A percentile compares a stretch with the other conserved stretches of the same genome.
Evolutionary conservation across 139 green algal species (phyloP).

Genomic region (Micromonas commoda): DNA sequence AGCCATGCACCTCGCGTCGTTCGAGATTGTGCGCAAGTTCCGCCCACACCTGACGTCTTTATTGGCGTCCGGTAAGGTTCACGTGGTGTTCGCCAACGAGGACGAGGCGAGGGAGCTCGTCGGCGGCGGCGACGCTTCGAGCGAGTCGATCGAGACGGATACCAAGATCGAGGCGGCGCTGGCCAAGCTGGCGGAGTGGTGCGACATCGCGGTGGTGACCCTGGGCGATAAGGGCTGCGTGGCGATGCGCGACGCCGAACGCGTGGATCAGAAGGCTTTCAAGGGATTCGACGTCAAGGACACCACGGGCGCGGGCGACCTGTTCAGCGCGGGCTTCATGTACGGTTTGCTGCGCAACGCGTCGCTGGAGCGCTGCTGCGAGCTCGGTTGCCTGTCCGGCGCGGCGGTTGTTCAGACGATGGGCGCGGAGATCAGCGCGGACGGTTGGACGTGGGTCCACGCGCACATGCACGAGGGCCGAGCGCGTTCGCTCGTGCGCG

Average conservation of each 20-base stretch:
- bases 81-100: constrained; percentile 56
- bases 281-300: constrained; percentile 40
- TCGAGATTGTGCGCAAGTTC: constrained; percentile 54
- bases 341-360: constrained; percentile 45
- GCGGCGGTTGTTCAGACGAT: constrained; percentile 50
- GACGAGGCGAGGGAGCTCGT: constrained; percentile 45
- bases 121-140: neutral
- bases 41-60: constrained; percentile 11
- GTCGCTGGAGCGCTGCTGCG: constrained; percentile 41
- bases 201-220: constrained; percentile 47
- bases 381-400: constrained; percentile 56
- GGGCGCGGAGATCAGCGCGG: constrained; percentile 49
- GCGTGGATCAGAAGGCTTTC: neutral
- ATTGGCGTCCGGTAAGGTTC: neutral
- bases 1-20: constrained; percentile 58
- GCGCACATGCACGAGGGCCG: constrained; percentile 37
- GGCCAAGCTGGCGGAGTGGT: constrained; percentile 38
- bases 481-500: constrained; percentile 30
- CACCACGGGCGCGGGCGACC: constrained; percentile 58
- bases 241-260: constrained; percentile 11
- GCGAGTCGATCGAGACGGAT: too few relatives aligned
- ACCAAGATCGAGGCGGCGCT: constrained; percentile 27
- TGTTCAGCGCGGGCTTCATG: constrained; percentile 61
- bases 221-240: constrained; percentile 55
- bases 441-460: constrained; percentile 54